Conservation (phyloP, 1,139 yeast species). For the Pichia sp. region DNA sequence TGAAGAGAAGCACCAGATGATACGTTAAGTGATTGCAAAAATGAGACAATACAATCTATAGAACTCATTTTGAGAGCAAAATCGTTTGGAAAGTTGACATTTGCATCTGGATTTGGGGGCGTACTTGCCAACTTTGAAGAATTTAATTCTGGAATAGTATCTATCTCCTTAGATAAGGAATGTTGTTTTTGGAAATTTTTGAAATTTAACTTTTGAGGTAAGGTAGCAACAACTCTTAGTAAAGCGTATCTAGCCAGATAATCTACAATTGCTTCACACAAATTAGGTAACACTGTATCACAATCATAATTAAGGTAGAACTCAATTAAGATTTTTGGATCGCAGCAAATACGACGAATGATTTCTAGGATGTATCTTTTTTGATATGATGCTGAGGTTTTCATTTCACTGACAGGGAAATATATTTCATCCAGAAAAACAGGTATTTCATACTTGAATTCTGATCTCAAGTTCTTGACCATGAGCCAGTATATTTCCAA, state of each 20-base stretch:
- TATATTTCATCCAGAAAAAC: slow-evolving; percentile 91
- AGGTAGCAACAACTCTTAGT: slow-evolving; percentile 62
- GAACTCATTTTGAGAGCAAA: slow-evolving; percentile 82
- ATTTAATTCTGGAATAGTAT: slow-evolving; percentile 70
- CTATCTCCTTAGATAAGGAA: slow-evolving; percentile 69
- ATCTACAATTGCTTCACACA: slow-evolving; percentile 78
- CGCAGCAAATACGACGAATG: slow-evolving; percentile 75
- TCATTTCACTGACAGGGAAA: slow-evolving; percentile 90
- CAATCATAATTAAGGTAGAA: slow-evolving; percentile 94
- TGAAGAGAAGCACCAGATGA: slow-evolving; percentile 65
- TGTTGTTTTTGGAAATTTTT: slow-evolving; percentile 58
- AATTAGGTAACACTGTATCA: slow-evolving; percentile 75
- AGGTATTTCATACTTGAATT: slow-evolving; percentile 88
- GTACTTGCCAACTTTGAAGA: slow-evolving; percentile 60
- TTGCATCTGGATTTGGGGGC: slow-evolving; percentile 57
- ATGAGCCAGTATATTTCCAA: slow-evolving; percentile 92
- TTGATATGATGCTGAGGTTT: slow-evolving; percentile 87
- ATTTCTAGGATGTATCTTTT: slow-evolving; percentile 79
- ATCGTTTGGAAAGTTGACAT: slow-evolving; percentile 62
- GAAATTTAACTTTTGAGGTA: slow-evolving; percentile 59
- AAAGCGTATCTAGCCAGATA: slow-evolving; percentile 71
- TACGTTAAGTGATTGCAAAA: slow-evolving; percentile 71
- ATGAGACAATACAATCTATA: slow-evolving; percentile 74
- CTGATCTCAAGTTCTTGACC: slow-evolving; percentile 75
- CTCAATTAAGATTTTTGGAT: slow-evolving; percentile 88